Evolutionary conservation across 2,329 filamentous ascomycete species (phyloP), one percentile per base, ranked within the genome.

Genomic region (Aspergillus neotritici): DNA sequence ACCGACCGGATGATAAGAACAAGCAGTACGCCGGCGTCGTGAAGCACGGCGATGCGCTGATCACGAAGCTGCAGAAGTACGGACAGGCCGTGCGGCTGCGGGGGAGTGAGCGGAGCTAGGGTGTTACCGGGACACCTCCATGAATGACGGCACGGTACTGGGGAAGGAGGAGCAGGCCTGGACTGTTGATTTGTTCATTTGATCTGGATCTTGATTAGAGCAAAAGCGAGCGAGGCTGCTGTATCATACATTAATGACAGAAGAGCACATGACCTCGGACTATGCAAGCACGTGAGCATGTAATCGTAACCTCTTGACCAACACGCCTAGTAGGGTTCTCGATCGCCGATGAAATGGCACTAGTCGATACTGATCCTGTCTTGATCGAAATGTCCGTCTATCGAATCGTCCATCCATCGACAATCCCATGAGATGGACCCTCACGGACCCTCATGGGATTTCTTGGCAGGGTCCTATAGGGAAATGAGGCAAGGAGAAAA

Each of bases 11-110:
- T 65, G 90, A 95, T 74, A 98, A 98, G 83, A 97, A 97, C 78
- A 96, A 95, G 79, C 93, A 98, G 73, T 98, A 98, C 71, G 86
- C 90, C 58, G 93, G 98, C 59, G 89, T 97, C 31, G 89, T 98
- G 49, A 93, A 93, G 73, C 93, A 97, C 66, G 93, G 93, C 28
- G 93, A 98, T 68, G 87, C 94, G 70, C 78, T 98, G 51, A 97
- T 98, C 66, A 98, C 93, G 46, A 98, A 98, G 78, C 76, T 98
- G 56, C 93, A 98, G 73, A 98, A 98, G 77, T 98, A 98, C 68
- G 93, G 93, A 34, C 93, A 98, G 71, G 86, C 93, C 2, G 93
- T 98, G 52, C 81, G 93, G 62, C 76, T 98, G 70, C 82, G 93
- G 60, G 93, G 93, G 32, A 97, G 91, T 64, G 93, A 98, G 77